Conservation (phyloP, 768 basidiomycete genomes). For the Naganishia friedmannii region DNA sequence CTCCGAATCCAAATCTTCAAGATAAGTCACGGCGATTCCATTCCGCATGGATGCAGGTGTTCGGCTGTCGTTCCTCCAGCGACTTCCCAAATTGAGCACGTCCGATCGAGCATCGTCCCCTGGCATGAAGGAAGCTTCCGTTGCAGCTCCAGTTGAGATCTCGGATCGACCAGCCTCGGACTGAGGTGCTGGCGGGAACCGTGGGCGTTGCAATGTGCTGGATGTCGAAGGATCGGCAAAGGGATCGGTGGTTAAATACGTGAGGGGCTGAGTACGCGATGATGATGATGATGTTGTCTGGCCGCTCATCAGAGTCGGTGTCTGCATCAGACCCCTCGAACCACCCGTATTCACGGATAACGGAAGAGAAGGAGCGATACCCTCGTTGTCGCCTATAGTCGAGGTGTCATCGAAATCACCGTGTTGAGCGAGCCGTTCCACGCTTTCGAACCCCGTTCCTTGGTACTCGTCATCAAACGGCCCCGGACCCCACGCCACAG, state of each 20-base stretch:
- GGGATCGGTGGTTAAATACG: constrained; percentile 2
- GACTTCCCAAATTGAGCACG: neutral
- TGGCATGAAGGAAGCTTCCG: constrained; percentile 15
- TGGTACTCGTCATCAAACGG: constrained; percentile 15
- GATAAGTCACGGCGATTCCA: neutral
- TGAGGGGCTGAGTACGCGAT: neutral
- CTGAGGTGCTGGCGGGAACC: neutral
- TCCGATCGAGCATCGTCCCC: constrained; percentile 20
- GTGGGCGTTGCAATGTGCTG: neutral
- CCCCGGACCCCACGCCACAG: constrained; percentile 20
- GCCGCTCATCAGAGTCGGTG: neutral
- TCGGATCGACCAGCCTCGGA: constrained; percentile 14
- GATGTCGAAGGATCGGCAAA: constrained; percentile 15
- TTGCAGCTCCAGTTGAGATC: neutral
- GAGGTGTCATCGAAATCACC: constrained; percentile 16
- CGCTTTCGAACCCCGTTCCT: neutral
- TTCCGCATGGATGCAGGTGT: neutral
- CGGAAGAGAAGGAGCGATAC: constrained; percentile 4
- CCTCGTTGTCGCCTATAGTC: neutral
- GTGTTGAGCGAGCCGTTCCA: neutral
- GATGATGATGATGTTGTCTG: neutral
- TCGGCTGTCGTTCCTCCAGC: neutral
- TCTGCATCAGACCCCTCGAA: neutral
- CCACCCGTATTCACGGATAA: neutral
- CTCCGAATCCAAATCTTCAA: constrained; percentile 13